Conservation (phyloP, 495 filamentous ascomycete species). For the Podospora australis region DNA sequence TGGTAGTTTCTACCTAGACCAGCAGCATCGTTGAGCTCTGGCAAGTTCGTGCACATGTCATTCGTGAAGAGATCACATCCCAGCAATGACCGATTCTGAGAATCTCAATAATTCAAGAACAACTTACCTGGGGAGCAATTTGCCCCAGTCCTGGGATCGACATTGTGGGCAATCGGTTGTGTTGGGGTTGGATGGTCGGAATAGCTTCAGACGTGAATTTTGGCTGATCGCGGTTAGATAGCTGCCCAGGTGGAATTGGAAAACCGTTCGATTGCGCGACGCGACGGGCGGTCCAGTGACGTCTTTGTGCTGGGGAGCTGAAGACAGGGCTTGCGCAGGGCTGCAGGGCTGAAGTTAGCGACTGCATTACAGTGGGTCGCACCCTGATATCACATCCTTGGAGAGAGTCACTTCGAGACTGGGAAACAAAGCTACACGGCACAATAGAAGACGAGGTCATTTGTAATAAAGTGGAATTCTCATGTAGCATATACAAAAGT, state of each 20-base stretch:
- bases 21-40: too few relatives aligned
- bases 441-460: too few relatives aligned
- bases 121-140: constrained; percentile 35
- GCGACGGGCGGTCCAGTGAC: background rate
- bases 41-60: too few relatives aligned
- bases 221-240: too few relatives aligned
- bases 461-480: background rate
- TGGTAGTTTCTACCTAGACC: too few relatives aligned
- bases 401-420: background rate
- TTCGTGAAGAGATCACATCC: too few relatives aligned
- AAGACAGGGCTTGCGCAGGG: background rate
- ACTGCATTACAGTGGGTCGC: too few relatives aligned
- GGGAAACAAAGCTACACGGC: background rate
- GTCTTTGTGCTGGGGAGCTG: background rate
- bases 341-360: constrained; percentile 1
- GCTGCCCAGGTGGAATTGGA: too few relatives aligned
- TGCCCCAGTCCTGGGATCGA: constrained; percentile 50
- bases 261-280: background rate
- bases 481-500: background rate
- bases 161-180: constrained; percentile 8
- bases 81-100: too few relatives aligned
- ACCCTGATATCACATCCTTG: too few relatives aligned
- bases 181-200: background rate
- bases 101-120: too few relatives aligned
- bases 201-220: too few relatives aligned